Conservation (phyloP, 164 flowering plant species). For the Vitis amurensis region DNA sequence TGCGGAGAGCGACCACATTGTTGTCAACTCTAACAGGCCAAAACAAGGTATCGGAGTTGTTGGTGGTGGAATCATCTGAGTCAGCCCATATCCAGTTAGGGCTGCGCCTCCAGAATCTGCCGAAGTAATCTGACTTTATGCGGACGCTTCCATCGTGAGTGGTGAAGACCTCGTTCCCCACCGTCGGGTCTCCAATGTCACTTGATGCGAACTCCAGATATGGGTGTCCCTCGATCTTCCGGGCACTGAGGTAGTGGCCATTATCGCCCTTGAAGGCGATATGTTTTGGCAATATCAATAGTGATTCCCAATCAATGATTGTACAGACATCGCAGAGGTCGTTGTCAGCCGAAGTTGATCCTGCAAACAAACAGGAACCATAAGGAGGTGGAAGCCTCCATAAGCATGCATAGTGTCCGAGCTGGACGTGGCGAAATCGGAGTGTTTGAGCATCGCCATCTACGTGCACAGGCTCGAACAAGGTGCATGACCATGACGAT, state of each 20-base stretch:
- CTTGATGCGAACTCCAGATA: not conserved
- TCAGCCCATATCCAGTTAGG: constrained; percentile 9
- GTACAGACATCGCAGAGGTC: not conserved
- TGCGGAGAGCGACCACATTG: constrained; percentile 10
- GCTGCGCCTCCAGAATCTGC: not conserved
- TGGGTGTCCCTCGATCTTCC: not conserved
- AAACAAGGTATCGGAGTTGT: constrained; percentile 4
- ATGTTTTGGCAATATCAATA: not conserved
- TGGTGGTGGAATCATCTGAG: not conserved
- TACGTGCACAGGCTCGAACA: not conserved
- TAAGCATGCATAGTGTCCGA: not conserved
- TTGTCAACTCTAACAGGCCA: constrained; percentile 3
- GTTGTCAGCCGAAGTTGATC: not conserved
- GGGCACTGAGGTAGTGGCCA: not conserved
- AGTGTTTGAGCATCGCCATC: not conserved
- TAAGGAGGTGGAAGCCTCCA: too few relatives aligned
- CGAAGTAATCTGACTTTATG: constrained; percentile 1
- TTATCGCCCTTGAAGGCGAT: constrained; percentile 1
- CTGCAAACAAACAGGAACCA: not conserved
- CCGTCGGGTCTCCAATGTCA: not conserved
- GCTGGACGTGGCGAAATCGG: not conserved
- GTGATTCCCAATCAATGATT: constrained; percentile 11
- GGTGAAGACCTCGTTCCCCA: not conserved
- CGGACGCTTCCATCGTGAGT: constrained; percentile 10
- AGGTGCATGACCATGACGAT: constrained; percentile 1